Conservation (phyloP, 164 flowering plant species). For the Macadamia tetraphylla region DNA sequence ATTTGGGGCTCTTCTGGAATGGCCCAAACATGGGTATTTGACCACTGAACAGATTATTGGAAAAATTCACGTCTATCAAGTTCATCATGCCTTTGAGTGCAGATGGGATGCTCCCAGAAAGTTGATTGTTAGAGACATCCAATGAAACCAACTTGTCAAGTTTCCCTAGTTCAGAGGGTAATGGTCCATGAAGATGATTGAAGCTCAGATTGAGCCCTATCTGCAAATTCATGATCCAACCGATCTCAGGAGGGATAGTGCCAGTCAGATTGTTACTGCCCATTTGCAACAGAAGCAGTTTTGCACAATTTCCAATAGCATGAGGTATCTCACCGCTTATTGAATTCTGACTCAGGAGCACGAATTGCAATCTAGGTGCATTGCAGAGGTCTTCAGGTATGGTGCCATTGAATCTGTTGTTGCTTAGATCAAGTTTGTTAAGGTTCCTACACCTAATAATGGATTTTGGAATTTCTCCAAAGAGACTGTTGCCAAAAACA, state of each 20-base stretch:
- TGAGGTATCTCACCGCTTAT: constrained; percentile 79
- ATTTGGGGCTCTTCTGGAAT: constrained; percentile 74
- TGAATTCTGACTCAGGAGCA: constrained; percentile 70
- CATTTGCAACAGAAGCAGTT: constrained; percentile 72
- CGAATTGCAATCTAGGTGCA: constrained; percentile 66
- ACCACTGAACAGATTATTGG: constrained; percentile 71
- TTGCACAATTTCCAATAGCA: constrained; percentile 74
- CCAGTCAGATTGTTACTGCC: constrained; percentile 84
- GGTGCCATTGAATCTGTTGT: constrained; percentile 79
- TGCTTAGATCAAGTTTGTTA: constrained; percentile 85
- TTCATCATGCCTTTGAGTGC: constrained; percentile 84
- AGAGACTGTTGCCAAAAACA: constrained; percentile 71
- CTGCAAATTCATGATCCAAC: constrained; percentile 78
- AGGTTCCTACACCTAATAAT: constrained; percentile 67
- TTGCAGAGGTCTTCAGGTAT: constrained; percentile 68
- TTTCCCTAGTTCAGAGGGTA: constrained; percentile 79
- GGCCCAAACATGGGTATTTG: constrained; percentile 75
- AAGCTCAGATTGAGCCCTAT: constrained; percentile 84
- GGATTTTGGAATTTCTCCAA: constrained; percentile 72
- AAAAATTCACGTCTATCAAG: constrained; percentile 86
- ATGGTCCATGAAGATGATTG: constrained; percentile 75
- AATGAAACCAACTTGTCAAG: constrained; percentile 93
- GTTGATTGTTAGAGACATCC: constrained; percentile 83
- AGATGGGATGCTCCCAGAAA: constrained; percentile 65
- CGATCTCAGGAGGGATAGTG: constrained; percentile 82